Conservation (phyloP, 176 grass and related monocot species). For the Carex parvula region DNA sequence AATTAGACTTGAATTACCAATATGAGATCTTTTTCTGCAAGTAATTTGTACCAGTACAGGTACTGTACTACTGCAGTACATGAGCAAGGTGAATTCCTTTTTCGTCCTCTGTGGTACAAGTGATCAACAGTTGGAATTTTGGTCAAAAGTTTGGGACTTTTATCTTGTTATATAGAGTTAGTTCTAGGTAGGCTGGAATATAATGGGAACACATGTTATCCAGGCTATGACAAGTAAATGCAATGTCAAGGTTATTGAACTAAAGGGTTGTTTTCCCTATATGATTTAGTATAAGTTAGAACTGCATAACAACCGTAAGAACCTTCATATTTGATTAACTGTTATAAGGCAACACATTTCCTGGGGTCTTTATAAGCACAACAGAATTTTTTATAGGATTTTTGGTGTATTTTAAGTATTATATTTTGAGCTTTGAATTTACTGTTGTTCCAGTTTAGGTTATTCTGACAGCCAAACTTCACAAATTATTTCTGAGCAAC, state of each 20-base stretch:
- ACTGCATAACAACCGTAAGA: background rate
- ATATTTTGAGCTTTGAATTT: no score
- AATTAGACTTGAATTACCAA: background rate
- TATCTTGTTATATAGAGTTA: background rate
- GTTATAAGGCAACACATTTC: background rate
- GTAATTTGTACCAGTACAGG: conserved; percentile 11
- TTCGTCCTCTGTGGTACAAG: background rate
- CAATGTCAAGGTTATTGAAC: conserved; percentile 11
- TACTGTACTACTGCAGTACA: background rate
- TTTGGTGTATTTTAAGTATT: no score
- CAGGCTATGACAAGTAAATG: background rate
- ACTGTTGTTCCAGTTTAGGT: no score
- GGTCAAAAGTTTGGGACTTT: background rate
- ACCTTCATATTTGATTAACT: background rate
- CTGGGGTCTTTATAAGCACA: no score
- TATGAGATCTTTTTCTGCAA: background rate
- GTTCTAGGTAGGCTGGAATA: background rate
- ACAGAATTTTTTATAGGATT: no score
- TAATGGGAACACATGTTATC: background rate
- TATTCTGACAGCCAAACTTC: no score
- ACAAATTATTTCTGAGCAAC: no score
- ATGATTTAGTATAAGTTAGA: background rate
- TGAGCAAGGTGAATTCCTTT: background rate
- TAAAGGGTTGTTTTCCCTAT: background rate
- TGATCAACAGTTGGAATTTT: background rate